These are phyloP conservation scores for Oenanthe javanica DNA, from an alignment of 140 eudicot genomes.

Conservation along the genomic window DNA sequence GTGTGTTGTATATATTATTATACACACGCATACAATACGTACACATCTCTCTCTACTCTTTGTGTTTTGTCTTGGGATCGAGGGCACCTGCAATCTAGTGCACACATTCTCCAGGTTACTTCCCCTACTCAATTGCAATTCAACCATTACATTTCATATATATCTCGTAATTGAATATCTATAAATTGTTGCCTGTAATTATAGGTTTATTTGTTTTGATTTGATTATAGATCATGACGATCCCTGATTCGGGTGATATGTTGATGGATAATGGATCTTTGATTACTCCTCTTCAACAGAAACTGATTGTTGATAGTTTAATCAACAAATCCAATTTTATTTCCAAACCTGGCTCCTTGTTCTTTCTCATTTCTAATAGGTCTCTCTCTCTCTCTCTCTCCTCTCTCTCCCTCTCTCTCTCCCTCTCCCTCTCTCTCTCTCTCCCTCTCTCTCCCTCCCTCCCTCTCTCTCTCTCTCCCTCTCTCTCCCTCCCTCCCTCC, in stretches of 20 bases:
- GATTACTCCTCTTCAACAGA: slow-evolving; percentile 66
- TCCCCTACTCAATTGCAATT: not conserved
- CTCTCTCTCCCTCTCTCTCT: no score
- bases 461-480: no score
- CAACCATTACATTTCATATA: no score
- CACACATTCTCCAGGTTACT: not conserved
- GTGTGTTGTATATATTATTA: no score
- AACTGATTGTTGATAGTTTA: slow-evolving; percentile 45
- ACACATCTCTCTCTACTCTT: not conserved
- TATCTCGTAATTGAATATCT: no score
- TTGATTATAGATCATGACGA: slow-evolving; percentile 61
- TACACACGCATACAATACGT: not conserved
- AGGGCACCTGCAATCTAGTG: not conserved
- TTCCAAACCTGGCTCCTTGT: slow-evolving; percentile 52
- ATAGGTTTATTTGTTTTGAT: no score
- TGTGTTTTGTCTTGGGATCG: not conserved
- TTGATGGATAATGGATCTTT: slow-evolving; percentile 63
- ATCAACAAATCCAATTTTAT: slow-evolving; percentile 38
- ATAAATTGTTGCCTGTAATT: no score
- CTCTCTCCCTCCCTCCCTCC: no score
- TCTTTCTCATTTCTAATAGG: slow-evolving; percentile 60
- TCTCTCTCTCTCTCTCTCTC: slow-evolving; percentile 8
- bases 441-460: no score
- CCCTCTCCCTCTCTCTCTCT: no score
- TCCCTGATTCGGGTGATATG: slow-evolving; percentile 53